Base-by-base conservation (phyloP, 441 rosid species). In the Raphanus hybrid region DNA sequence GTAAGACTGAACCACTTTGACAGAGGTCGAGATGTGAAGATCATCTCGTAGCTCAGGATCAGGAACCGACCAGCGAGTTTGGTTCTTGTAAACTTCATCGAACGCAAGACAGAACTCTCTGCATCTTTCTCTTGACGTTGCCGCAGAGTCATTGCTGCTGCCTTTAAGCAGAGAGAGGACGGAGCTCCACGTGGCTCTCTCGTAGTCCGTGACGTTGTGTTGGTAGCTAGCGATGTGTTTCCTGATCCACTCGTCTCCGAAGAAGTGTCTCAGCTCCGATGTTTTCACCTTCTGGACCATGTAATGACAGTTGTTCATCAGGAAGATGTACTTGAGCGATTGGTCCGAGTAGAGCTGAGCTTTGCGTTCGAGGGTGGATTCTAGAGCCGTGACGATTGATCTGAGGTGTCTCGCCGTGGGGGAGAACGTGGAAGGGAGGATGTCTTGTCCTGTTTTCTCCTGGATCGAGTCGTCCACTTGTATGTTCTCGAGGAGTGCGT, bases 221-320 rank as follows among this genome's bases (percentile, higher is more conserved):
- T 86, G 95, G 78, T 86, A 85, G 66, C 85, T 91, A 12, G 82
- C 88, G 0, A 63, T 88, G 60, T 88, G 93, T 82, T 89, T 92
- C 37, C 89, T 77, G 77, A 91, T 88, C 98, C 98, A 94, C 58
- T 89, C 90, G 67, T 91, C 97, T 77, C 96, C 98, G 10, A 94
- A 87, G 73, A 85, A 80, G 70, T 29, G 75, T 75, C 86, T 78
- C 66, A 94, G 93, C 66, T 90, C 86, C 0, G 92, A 88, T 67
- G 77, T 79, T 76, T 86, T 88, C 2, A 91, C 90, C 81, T 92
- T 92, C 67, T 91, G 89, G 14, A 89, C 92, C 87, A 89, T 83
- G 86, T 94, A 94, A 77, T 91, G 88, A 29, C 82, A 81, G 81
- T 91, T 94, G 84, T 94, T 94, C 80, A 91, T 85, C 76, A 91